Evolutionary conservation across 805 yeast species (phyloP).

Genomic region (Schizosaccharomyces cryophilus): DNA sequence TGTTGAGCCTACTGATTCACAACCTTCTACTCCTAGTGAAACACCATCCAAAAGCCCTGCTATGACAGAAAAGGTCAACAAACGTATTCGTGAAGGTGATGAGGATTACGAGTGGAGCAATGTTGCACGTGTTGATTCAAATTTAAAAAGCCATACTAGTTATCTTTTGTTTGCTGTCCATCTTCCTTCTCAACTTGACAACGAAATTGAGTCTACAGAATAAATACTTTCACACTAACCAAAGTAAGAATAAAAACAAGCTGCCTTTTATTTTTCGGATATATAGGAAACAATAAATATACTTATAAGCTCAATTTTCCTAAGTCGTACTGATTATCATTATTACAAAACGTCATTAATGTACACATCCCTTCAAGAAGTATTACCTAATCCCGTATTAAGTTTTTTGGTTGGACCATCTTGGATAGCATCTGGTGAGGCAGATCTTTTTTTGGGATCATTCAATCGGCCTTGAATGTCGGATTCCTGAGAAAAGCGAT

Average conservation of each 20-base stretch:
- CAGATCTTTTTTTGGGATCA: background rate
- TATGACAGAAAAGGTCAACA: constrained; percentile 4
- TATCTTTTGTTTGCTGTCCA: constrained; percentile 71
- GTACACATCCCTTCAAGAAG: no score
- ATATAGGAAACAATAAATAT: no score
- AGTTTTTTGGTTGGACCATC: no score
- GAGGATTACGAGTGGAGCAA: constrained; percentile 51
- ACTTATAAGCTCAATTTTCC: no score
- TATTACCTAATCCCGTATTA: no score
- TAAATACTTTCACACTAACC: no score
- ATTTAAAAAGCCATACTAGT: constrained; percentile 80
- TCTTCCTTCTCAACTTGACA: background rate
- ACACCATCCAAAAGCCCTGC: constrained; percentile 8
- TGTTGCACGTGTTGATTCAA: constrained; percentile 64
- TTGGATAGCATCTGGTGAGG: background rate
- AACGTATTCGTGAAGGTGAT: constrained; percentile 72
- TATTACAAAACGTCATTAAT: no score
- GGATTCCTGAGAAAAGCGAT: constrained; percentile 12
- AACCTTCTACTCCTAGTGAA: background rate
- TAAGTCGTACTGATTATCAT: no score
- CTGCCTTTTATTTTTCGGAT: no score
- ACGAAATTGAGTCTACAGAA: background rate
- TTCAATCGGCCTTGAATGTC: background rate
- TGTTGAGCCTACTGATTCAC: background rate
- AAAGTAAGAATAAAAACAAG: no score